Percentiles rank a stretch among this genome's conserved stretches.
These are phyloP conservation scores for Pichia sp. DNA, from an alignment of 1,139 yeast species.

Conservation along the genomic window DNA sequence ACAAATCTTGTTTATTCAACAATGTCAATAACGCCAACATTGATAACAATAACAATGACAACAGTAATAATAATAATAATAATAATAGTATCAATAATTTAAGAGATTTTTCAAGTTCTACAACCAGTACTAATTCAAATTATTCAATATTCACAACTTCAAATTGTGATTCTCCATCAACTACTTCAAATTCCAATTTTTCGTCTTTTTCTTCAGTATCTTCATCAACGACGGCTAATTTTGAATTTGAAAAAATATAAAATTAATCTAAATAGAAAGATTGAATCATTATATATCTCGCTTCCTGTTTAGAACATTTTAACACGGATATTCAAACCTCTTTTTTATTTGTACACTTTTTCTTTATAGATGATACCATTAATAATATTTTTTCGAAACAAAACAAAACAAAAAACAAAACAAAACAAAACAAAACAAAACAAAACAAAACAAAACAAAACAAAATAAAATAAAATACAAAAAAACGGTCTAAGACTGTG, in stretches of 20 bases:
- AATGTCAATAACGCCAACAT: neutral
- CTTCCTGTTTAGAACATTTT: neutral
- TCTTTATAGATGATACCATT: too few species aligned
- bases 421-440: too few species aligned
- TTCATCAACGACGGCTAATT: slow-evolving; percentile 24
- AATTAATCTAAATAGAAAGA: neutral
- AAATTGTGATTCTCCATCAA: slow-evolving; percentile 25
- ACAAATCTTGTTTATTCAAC: slow-evolving; percentile 10
- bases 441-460: too few species aligned
- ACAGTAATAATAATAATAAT: neutral
- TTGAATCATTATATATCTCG: neutral
- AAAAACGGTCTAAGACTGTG: too few species aligned
- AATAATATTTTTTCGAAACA: too few species aligned
- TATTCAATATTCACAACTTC: slow-evolving; percentile 19
- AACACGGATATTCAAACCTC: too few species aligned
- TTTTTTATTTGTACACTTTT: too few species aligned
- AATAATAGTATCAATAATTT: neutral
- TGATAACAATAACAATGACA: neutral
- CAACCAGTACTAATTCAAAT: neutral
- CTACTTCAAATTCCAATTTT: slow-evolving; percentile 14
- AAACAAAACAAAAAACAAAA: too few species aligned
- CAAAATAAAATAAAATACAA: too few species aligned
- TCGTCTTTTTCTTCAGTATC: slow-evolving; percentile 30
- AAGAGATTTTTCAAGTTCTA: slow-evolving; percentile 14
- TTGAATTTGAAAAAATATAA: slow-evolving; percentile 1